Evolutionary conservation across 306 rosid genomes (phyloP).

Genomic region (Cucurbita maxima): DNA sequence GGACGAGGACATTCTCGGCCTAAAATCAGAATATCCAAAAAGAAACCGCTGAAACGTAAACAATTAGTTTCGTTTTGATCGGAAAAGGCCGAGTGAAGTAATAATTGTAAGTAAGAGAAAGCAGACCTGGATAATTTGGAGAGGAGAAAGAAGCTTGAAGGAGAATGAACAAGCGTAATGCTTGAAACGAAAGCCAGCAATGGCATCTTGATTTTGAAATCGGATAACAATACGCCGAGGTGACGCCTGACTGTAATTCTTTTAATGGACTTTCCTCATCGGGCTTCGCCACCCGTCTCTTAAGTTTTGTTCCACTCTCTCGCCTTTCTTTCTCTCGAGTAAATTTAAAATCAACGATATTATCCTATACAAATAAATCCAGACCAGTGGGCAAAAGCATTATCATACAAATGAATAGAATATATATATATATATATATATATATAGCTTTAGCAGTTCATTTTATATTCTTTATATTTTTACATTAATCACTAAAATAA

Average conservation of each 20-base stretch:
- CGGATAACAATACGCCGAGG: background rate
- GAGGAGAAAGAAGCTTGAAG: background rate
- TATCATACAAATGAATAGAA: background rate
- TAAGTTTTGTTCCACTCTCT: background rate
- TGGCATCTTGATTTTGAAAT: background rate
- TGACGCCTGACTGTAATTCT: background rate
- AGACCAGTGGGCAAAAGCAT: background rate
- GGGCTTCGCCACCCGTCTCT: background rate
- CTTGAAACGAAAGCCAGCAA: background rate
- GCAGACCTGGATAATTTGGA: constrained; percentile 7
- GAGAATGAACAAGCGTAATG: background rate
- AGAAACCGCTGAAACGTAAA: background rate
- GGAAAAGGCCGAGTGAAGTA: background rate
- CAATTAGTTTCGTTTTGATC: background rate
- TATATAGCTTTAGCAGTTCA: background rate
- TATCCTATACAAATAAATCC: background rate
- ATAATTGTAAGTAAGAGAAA: background rate
- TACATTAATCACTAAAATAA: too few species aligned
- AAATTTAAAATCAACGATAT: background rate
- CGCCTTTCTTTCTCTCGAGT: background rate
- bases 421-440: too few species aligned
- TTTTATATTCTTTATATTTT: background rate
- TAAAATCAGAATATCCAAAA: constrained; percentile 6
- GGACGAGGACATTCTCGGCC: constrained; percentile 33
- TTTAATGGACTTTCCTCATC: background rate